Evolutionary conservation across 805 yeast species (phyloP).

Genomic region (Starmerella bacillaris): DNA sequence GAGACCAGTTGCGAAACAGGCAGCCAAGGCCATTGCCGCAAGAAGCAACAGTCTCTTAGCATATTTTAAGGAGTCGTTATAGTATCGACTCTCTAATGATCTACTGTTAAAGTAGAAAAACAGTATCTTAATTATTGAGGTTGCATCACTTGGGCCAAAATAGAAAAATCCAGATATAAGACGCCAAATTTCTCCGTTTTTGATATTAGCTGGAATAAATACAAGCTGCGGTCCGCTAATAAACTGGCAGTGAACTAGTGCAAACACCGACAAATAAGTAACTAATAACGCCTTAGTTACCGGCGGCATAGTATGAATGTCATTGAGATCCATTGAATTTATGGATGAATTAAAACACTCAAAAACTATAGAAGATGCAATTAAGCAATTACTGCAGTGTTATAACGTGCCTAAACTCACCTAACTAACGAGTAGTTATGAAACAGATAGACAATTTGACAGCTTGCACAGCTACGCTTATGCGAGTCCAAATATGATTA

Average conservation of each 20-base stretch:
- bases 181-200: constrained; percentile 13
- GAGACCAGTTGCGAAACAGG: constrained; percentile 21
- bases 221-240: constrained; percentile 6
- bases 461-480: too few relatives aligned
- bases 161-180: constrained; percentile 9
- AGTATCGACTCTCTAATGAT: constrained; percentile 25
- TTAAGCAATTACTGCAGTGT: too few relatives aligned
- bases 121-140: constrained; percentile 1
- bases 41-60: constrained; percentile 13
- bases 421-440: too few relatives aligned
- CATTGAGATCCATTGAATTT: constrained; percentile 10
- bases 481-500: too few relatives aligned
- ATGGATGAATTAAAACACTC: too few relatives aligned
- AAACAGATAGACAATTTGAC: too few relatives aligned
- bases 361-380: too few relatives aligned
- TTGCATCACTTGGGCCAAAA: constrained; percentile 1
- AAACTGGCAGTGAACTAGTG: constrained; percentile 3
- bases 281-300: constrained; percentile 28
- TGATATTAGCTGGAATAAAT: constrained; percentile 8
- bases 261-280: constrained; percentile 3
- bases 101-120: constrained; percentile 7
- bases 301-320: constrained; percentile 27
- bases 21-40: constrained; percentile 20
- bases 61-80: constrained; percentile 5
- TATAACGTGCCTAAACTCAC: too few relatives aligned